Percentiles rank a stretch among this genome's conserved stretches.
phyloP scores from a whole-genome alignment of 2,329 filamentous ascomycete species.

The Zalaria obscura region DNA sequence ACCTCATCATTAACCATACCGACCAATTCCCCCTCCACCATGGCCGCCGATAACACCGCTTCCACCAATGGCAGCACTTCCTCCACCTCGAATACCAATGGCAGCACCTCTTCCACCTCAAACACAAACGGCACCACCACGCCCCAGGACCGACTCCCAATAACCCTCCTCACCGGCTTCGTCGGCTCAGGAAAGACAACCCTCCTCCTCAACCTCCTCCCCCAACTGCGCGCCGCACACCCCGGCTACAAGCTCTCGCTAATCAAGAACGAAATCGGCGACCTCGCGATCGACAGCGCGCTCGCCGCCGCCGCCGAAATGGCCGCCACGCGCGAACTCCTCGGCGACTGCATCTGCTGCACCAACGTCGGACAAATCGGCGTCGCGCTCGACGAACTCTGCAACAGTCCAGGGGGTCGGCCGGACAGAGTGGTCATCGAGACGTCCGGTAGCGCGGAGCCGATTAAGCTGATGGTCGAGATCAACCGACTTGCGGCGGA shows the following conservation, averaged over 20 bases:
- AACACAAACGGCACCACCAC: too few relatives aligned
- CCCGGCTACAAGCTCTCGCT: slow-evolving; percentile 83
- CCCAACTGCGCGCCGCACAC: slow-evolving; percentile 77
- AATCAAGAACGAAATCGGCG: slow-evolving; percentile 96
- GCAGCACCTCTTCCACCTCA: too few relatives aligned
- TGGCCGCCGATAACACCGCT: too few relatives aligned
- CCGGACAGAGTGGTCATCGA: slow-evolving; percentile 90
- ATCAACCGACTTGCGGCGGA: slow-evolving; percentile 67
- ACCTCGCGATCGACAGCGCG: slow-evolving; percentile 84
- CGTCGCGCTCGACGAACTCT: slow-evolving; percentile 62
- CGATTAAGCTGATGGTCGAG: slow-evolving; percentile 80
- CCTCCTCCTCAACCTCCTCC: slow-evolving; percentile 82
- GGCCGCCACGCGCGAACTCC: slow-evolving; percentile 77
- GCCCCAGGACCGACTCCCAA: slow-evolving; percentile 37
- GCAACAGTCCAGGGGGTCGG: slow-evolving; percentile 29
- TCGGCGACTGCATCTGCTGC: slow-evolving; percentile 98
- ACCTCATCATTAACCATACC: too few relatives aligned
- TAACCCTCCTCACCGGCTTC: slow-evolving; percentile 94
- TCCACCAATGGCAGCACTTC: too few relatives aligned
- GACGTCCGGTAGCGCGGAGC: slow-evolving; percentile 71
- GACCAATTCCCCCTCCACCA: too few relatives aligned
- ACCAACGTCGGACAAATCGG: slow-evolving; percentile 88
- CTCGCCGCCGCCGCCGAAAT: slow-evolving; percentile 73
- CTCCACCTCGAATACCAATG: too few relatives aligned
- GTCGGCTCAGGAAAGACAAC: slow-evolving; percentile 94